These are phyloP conservation scores for Aspergillus sp. DNA, from an alignment of 2,329 filamentous ascomycete species.

Conservation along the genomic window DNA sequence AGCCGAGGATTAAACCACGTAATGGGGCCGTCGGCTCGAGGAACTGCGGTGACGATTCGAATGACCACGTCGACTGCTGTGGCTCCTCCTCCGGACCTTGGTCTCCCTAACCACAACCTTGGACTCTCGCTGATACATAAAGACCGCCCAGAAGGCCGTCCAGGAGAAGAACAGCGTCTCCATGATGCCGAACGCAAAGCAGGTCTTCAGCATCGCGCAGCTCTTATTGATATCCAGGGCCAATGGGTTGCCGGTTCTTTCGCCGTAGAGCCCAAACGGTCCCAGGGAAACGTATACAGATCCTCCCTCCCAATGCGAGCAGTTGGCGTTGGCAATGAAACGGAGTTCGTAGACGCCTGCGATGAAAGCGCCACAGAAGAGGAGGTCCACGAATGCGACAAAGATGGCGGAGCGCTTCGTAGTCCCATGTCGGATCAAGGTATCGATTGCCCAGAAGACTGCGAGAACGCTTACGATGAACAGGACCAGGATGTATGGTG, in stretches of 20 bases:
- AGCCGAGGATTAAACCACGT: constrained; percentile 20
- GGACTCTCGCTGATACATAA: constrained; percentile 31
- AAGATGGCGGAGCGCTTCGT: constrained; percentile 56
- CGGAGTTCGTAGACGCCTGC: constrained; percentile 56
- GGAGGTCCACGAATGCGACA: constrained; percentile 58
- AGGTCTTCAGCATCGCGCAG: constrained; percentile 88
- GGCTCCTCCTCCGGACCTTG: constrained; percentile 27
- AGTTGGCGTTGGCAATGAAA: constrained; percentile 59
- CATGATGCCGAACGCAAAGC: constrained; percentile 87
- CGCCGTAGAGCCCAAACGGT: constrained; percentile 53
- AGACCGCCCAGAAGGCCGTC: constrained; percentile 65
- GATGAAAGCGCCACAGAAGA: constrained; percentile 61
- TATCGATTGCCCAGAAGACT: constrained; percentile 57
- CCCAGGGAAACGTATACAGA: constrained; percentile 58
- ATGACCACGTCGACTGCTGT: constrained; percentile 31
- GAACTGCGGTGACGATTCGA: constrained; percentile 20
- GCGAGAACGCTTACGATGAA: constrained; percentile 62
- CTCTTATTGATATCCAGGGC: constrained; percentile 62
- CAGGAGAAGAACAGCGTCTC: constrained; percentile 75
- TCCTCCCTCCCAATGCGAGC: constrained; percentile 54
- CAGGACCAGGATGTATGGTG: constrained; percentile 56
- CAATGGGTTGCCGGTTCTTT: constrained; percentile 42
- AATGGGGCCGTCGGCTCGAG: constrained; percentile 23
- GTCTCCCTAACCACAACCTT: constrained; percentile 36
- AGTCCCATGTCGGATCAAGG: constrained; percentile 55